Conservation (phyloP, 2,329 filamentous ascomycete species). For the Thelonectria olida region DNA sequence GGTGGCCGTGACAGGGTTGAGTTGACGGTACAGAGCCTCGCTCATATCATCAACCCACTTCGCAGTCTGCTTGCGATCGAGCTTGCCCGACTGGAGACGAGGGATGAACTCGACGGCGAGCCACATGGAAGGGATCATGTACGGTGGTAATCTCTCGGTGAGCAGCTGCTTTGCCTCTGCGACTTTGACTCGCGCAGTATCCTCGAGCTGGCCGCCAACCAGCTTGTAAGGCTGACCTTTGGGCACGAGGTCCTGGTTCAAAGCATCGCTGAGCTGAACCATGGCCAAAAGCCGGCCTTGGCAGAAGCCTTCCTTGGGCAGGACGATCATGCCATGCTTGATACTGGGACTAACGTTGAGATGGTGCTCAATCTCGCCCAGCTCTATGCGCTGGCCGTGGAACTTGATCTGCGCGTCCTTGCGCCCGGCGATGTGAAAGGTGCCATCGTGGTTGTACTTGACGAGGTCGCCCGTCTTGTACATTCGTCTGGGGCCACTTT, state of each 20-base stretch:
- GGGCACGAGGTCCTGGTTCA: slow-evolving; percentile 16
- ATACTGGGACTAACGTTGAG: slow-evolving; percentile 29
- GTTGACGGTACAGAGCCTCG: slow-evolving; percentile 22
- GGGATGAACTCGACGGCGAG: slow-evolving; percentile 29
- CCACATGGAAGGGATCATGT: slow-evolving; percentile 38
- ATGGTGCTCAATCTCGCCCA: slow-evolving; percentile 44
- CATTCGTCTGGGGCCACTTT: background rate
- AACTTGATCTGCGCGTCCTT: slow-evolving; percentile 46
- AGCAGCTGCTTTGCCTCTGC: slow-evolving; percentile 27
- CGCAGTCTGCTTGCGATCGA: slow-evolving; percentile 27
- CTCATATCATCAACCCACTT: slow-evolving; percentile 29
- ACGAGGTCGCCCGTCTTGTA: slow-evolving; percentile 38
- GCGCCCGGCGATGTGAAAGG: slow-evolving; percentile 36
- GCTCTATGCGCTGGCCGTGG: slow-evolving; percentile 45
- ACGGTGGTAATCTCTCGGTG: slow-evolving; percentile 22
- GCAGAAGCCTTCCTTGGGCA: slow-evolving; percentile 27
- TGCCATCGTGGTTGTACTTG: slow-evolving; percentile 40
- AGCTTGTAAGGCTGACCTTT: slow-evolving; percentile 23
- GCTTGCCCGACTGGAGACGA: slow-evolving; percentile 31
- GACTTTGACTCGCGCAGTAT: slow-evolving; percentile 5
- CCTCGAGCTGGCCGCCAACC: slow-evolving; percentile 9
- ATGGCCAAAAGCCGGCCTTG: slow-evolving; percentile 25
- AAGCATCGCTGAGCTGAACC: slow-evolving; percentile 19
- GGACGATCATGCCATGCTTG: slow-evolving; percentile 34
- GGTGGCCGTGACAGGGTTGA: slow-evolving; percentile 15